These are phyloP conservation scores for Puya raimondii DNA, from an alignment of 176 grass and related monocot species.

Conservation along the genomic window DNA sequence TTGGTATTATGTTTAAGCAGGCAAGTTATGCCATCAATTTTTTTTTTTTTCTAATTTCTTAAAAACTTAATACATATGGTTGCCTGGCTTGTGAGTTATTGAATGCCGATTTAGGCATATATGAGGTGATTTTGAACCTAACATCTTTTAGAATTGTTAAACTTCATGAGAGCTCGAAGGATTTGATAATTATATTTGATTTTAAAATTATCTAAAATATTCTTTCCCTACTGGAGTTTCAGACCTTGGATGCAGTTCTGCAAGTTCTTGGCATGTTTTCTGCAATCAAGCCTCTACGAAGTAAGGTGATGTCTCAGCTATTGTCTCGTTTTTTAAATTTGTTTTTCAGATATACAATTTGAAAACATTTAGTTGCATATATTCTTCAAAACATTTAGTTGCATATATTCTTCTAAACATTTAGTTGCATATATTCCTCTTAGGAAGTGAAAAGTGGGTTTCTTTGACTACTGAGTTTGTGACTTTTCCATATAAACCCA, in stretches of 20 bases:
- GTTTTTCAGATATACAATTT: too few relatives aligned
- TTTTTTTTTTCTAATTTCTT: not conserved
- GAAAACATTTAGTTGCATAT: too few relatives aligned
- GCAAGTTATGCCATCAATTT: constrained; percentile 25
- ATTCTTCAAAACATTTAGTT: too few relatives aligned
- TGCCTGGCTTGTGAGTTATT: too few relatives aligned
- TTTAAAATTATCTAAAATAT: not conserved
- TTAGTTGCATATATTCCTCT: too few relatives aligned
- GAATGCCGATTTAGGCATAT: too few relatives aligned
- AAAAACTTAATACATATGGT: not conserved
- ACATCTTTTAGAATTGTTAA: not conserved
- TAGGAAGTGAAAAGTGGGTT: too few relatives aligned
- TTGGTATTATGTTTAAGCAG: constrained; percentile 90
- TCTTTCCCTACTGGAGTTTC: constrained; percentile 20
- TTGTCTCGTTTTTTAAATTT: not conserved
- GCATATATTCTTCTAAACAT: too few relatives aligned
- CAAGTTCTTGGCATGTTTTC: constrained; percentile 73
- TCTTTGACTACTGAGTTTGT: too few relatives aligned
- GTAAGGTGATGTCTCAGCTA: constrained; percentile 52
- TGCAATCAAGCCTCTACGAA: constrained; percentile 51
- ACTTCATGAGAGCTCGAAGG: not conserved
- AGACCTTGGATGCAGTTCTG: constrained; percentile 76
- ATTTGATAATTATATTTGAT: not conserved
- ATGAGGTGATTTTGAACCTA: not conserved
- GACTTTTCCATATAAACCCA: too few relatives aligned